Conservation (phyloP, 1,139 yeast species). For the Zygosaccharomyces pseudobailii region DNA sequence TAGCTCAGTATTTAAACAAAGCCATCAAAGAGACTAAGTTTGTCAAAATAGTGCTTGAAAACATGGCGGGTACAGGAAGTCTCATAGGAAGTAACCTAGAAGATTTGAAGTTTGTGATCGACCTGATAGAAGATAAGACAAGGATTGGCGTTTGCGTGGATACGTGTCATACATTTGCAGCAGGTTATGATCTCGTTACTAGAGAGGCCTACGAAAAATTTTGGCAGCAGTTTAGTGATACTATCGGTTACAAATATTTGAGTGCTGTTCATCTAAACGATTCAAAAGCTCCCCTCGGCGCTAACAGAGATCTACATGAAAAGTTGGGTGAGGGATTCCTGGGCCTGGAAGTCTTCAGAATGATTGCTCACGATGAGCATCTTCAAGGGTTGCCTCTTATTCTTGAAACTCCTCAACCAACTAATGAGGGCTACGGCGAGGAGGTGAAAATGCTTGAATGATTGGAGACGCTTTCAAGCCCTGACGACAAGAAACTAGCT, state of each 20-base stretch:
- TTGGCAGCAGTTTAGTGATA: constrained; percentile 68
- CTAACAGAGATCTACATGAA: constrained; percentile 89
- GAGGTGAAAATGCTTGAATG: constrained; percentile 59
- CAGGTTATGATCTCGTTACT: constrained; percentile 83
- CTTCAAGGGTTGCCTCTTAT: constrained; percentile 69
- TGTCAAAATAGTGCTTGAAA: constrained; percentile 87
- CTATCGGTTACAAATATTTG: constrained; percentile 70
- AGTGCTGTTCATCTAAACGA: constrained; percentile 86
- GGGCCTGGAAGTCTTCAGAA: constrained; percentile 78
- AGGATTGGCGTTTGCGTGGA: constrained; percentile 93
- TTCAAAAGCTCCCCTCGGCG: constrained; percentile 88
- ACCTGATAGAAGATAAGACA: constrained; percentile 64
- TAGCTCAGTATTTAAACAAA: constrained; percentile 74
- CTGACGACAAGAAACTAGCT: constrained; percentile 52
- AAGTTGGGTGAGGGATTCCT: constrained; percentile 83
- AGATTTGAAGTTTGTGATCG: constrained; percentile 73
- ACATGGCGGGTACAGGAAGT: constrained; percentile 97
- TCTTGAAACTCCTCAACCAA: constrained; percentile 81
- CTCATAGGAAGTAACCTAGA: constrained; percentile 77
- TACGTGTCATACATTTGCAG: constrained; percentile 93
- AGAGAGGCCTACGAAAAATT: constrained; percentile 54
- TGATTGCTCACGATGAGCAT: constrained; percentile 60
- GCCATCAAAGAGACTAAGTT: constrained; percentile 69
- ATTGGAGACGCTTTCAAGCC: constrained; percentile 45
- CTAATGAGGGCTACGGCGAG: constrained; percentile 66